Evolutionary conservation across 805 yeast species (phyloP).

Genomic region (Saturnispora besseyi): DNA sequence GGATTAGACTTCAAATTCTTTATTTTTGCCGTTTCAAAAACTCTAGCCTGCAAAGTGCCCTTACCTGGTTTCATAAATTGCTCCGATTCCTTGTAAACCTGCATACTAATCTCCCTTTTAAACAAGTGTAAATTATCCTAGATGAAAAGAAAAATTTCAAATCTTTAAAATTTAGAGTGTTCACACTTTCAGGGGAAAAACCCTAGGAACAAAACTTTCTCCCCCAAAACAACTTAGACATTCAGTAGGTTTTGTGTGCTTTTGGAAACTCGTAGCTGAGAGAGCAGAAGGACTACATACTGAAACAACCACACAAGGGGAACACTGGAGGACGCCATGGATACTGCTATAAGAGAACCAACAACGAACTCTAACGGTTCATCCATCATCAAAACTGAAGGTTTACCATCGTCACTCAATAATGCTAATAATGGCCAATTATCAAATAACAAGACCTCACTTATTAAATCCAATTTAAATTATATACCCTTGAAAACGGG

Average conservation of each 20-base stretch:
- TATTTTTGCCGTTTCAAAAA: conserved; percentile 42
- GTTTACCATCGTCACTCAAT: not conserved
- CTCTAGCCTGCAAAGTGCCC: conserved; percentile 47
- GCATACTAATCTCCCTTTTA: conserved; percentile 19
- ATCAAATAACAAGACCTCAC: conserved; percentile 27
- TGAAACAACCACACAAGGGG: not conserved
- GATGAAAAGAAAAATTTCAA: not conserved
- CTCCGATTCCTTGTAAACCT: conserved; percentile 34
- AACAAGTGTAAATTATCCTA: not conserved
- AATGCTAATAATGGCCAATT: conserved; percentile 14
- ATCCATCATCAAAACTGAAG: not conserved
- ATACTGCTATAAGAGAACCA: not conserved
- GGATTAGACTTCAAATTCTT: conserved; percentile 53
- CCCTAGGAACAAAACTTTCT: not conserved
- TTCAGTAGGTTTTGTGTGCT: not conserved
- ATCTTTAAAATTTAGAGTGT: not conserved
- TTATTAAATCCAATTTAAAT: conserved; percentile 54
- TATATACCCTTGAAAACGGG: conserved; percentile 83
- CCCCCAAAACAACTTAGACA: not conserved
- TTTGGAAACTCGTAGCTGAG: not conserved
- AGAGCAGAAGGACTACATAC: not conserved
- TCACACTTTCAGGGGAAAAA: conserved; percentile 1
- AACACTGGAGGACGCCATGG: not conserved
- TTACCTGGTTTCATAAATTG: conserved; percentile 32
- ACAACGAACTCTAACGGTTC: conserved; percentile 27